These are phyloP conservation scores for Kokia cookei DNA, from an alignment of 441 rosid species.

Conservation along the genomic window DNA sequence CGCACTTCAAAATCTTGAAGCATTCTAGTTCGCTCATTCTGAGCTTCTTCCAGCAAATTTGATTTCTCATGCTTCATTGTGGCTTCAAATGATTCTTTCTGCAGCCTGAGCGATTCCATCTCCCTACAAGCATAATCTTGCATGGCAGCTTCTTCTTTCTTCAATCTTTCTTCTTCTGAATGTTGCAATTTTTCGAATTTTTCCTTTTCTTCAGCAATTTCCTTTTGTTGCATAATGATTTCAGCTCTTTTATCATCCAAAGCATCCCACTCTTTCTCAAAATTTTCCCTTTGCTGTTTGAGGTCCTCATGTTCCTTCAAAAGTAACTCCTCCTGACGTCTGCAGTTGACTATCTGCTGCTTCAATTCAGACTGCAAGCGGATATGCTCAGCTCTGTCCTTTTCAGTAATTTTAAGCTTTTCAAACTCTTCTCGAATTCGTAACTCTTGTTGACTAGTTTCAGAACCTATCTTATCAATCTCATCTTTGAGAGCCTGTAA, in stretches of 20 bases:
- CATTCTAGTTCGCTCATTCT: slow-evolving; percentile 47
- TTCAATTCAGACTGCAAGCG: slow-evolving; percentile 63
- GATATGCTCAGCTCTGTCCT: slow-evolving; percentile 64
- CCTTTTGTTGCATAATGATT: slow-evolving; percentile 34
- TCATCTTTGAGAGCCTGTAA: slow-evolving; percentile 49
- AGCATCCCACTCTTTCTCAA: slow-evolving; percentile 75
- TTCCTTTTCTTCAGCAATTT: slow-evolving; percentile 45
- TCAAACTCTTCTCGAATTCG: slow-evolving; percentile 54
- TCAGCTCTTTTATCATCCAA: slow-evolving; percentile 67
- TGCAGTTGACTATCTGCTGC: slow-evolving; percentile 52
- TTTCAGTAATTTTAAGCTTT: slow-evolving; percentile 41
- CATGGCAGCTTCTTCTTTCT: slow-evolving; percentile 48
- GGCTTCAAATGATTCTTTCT: slow-evolving; percentile 68
- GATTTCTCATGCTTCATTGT: slow-evolving; percentile 55
- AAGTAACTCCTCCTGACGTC: slow-evolving; percentile 52
- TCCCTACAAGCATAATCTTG: slow-evolving; percentile 40
- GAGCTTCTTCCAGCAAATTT: slow-evolving; percentile 42
- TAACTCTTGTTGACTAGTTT: slow-evolving; percentile 51
- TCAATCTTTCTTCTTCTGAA: slow-evolving; percentile 50
- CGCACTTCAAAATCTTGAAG: slow-evolving; percentile 53
- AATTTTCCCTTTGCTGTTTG: slow-evolving; percentile 60
- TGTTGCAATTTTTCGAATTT: slow-evolving; percentile 39
- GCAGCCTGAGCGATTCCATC: slow-evolving; percentile 49
- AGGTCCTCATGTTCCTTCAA: slow-evolving; percentile 60
- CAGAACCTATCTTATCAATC: slow-evolving; percentile 56